Conservation (phyloP, 805 yeast species). For the Candida sanyiensis region DNA sequence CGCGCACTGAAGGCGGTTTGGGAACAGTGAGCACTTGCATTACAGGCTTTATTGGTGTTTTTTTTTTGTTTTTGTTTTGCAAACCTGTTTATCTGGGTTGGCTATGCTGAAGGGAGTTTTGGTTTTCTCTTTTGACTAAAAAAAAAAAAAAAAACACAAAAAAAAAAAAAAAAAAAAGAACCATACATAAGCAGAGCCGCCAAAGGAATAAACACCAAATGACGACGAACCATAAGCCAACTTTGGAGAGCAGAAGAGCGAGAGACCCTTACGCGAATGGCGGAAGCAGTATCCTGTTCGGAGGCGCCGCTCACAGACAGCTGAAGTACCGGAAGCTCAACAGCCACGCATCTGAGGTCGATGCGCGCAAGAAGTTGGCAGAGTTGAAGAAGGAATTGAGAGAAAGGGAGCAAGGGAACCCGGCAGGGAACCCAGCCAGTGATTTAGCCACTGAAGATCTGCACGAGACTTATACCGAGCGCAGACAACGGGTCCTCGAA, state of each 20-base stretch:
- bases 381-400: slow-evolving; percentile 20
- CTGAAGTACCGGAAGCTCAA: slow-evolving; percentile 38
- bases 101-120: neutral
- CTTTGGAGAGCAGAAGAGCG: slow-evolving; percentile 59
- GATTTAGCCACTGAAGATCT: slow-evolving; percentile 1
- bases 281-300: slow-evolving; percentile 7
- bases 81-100: neutral
- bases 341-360: slow-evolving; percentile 6
- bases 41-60: neutral
- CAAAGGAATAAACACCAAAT: slow-evolving; percentile 25
- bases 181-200: neutral
- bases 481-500: slow-evolving; percentile 13
- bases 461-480: slow-evolving; percentile 10
- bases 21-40: slow-evolving; percentile 10
- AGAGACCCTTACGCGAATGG: slow-evolving; percentile 28
- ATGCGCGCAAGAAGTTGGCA: slow-evolving; percentile 15
- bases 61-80: slow-evolving; percentile 1
- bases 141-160: neutral
- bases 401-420: slow-evolving; percentile 11
- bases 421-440: slow-evolving; percentile 9
- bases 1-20: slow-evolving; percentile 47
- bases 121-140: neutral
- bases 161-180: neutral
- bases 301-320: slow-evolving; percentile 44
- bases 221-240: slow-evolving; percentile 70